Evolutionary conservation across 2,329 filamentous ascomycete species (phyloP).

Genomic region (Hyphodiscus sp.): DNA sequence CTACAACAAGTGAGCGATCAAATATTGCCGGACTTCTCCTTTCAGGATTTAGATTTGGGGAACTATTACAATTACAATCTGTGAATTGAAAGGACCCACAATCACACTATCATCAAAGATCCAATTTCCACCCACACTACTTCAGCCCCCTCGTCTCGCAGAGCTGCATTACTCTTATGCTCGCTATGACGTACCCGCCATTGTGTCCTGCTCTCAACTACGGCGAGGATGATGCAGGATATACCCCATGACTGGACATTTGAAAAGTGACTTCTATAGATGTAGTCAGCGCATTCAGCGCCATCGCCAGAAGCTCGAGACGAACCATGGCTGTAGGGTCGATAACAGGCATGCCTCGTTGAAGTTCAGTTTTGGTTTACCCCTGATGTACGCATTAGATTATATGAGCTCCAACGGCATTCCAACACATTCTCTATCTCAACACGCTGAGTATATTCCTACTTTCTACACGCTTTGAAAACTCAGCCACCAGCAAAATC

Average conservation of each 20-base stretch:
- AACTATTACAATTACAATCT: slow-evolving; percentile 8
- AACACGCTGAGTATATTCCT: slow-evolving; percentile 31
- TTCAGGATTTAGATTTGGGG: slow-evolving; percentile 2
- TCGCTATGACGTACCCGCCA: slow-evolving; percentile 37
- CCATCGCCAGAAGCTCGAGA: background rate
- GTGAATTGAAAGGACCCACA: slow-evolving; percentile 2
- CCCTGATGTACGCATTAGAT: slow-evolving; percentile 34
- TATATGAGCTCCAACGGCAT: slow-evolving; percentile 2
- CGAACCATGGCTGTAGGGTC: slow-evolving; percentile 15
- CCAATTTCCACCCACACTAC: background rate
- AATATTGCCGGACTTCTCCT: slow-evolving; percentile 8
- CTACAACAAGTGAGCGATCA: slow-evolving; percentile 7
- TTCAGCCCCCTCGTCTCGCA: slow-evolving; percentile 21
- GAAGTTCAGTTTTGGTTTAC: slow-evolving; percentile 34
- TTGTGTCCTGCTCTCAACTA: slow-evolving; percentile 28
- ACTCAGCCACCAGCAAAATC: slow-evolving; percentile 27
- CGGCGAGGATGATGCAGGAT: slow-evolving; percentile 31
- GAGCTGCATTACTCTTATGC: slow-evolving; percentile 31
- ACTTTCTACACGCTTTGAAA: slow-evolving; percentile 25
- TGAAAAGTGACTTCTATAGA: slow-evolving; percentile 20
- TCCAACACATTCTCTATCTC: slow-evolving; percentile 2
- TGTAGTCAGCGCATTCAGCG: background rate
- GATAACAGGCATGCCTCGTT: slow-evolving; percentile 22
- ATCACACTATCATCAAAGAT: slow-evolving; percentile 2
- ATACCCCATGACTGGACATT: slow-evolving; percentile 29